Conservation (phyloP, 1,284 basidiomycete species). For the Cutaneotrichosporon cavernicola region DNA sequence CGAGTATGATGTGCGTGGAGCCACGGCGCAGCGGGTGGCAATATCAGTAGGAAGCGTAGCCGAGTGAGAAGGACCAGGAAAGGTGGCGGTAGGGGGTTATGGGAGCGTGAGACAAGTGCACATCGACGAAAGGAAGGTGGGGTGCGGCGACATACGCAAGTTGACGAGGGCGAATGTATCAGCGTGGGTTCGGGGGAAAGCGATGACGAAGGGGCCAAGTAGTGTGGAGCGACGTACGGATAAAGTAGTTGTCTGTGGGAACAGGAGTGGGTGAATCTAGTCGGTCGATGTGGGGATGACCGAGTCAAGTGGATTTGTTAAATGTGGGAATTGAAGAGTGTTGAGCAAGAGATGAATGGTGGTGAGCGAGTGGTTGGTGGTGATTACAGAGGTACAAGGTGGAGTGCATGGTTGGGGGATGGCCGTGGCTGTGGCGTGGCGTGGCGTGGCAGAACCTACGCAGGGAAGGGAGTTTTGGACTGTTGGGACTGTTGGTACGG, state of each 20-base stretch:
- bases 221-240: not conserved
- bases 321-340: not conserved
- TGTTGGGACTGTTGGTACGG: no score
- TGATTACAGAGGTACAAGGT: not conserved
- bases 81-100: not conserved
- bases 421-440: not conserved
- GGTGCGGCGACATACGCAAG: not conserved
- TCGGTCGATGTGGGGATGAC: not conserved
- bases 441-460: no score
- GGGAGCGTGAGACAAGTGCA: not conserved
- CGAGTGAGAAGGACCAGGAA: not conserved
- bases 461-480: no score
- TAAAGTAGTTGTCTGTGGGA: not conserved
- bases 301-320: not conserved
- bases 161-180: not conserved
- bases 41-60: not conserved
- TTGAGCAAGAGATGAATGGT: constrained; percentile 2
- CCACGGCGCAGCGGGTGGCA: constrained; percentile 2
- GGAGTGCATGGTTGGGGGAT: not conserved
- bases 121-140: not conserved
- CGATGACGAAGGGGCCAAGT: not conserved
- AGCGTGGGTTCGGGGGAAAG: not conserved
- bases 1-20: constrained; percentile 4
- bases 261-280: not conserved
- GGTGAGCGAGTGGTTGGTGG: not conserved